These are phyloP conservation scores for Botrytis porri DNA, from an alignment of 2,329 filamentous ascomycete species.

Conservation along the genomic window DNA sequence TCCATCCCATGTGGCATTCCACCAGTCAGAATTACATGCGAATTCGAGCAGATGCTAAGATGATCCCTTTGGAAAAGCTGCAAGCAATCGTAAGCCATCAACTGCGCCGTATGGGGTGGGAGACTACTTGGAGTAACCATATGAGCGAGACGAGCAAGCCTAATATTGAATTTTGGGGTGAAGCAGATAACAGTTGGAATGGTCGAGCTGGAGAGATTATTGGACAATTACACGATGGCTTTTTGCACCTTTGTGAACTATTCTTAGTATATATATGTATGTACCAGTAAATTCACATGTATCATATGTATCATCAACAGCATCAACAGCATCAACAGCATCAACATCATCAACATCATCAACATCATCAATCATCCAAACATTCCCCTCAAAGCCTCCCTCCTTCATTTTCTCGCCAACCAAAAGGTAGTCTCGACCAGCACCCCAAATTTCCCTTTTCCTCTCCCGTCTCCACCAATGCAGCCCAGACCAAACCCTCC, in stretches of 20 bases:
- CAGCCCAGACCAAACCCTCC: background rate
- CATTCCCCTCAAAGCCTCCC: background rate
- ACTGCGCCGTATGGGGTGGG: background rate
- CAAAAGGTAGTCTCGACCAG: background rate
- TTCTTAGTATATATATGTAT: background rate
- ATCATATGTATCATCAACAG: background rate
- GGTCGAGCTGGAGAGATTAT: background rate
- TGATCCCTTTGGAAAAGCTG: background rate
- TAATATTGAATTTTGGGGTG: constrained; percentile 2
- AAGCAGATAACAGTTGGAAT: background rate
- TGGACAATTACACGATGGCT: background rate
- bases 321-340: background rate
- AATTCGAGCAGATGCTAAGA: background rate
- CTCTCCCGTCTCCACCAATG: background rate
- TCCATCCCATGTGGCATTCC: background rate
- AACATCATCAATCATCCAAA: background rate
- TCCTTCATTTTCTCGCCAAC: background rate
- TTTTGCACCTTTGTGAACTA: background rate
- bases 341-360: background rate
- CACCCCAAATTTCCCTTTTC: background rate
- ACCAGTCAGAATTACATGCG: background rate
- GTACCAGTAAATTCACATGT: too few relatives aligned
- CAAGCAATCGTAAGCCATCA: background rate
- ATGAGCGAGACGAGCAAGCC: background rate
- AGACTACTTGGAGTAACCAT: background rate